These are phyloP conservation scores for Trichosanthes cucumerina DNA, from an alignment of 306 rosid genomes.

Conservation along the genomic window DNA sequence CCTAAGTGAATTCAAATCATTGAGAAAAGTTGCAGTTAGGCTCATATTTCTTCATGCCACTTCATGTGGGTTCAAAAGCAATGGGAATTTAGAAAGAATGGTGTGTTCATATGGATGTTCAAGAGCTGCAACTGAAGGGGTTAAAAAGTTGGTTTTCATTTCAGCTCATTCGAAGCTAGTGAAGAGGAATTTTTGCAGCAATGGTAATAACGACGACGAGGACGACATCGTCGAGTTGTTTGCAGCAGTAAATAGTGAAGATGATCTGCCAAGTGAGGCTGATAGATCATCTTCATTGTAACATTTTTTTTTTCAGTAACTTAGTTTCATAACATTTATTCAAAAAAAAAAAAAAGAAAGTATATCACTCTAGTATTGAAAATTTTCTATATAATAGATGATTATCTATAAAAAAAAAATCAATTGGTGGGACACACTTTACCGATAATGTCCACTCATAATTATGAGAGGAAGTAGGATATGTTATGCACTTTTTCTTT, in stretches of 20 bases:
- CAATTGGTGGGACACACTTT: background rate
- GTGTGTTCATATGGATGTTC: constrained; percentile 37
- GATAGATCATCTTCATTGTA: constrained; percentile 45
- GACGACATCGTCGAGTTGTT: constrained; percentile 41
- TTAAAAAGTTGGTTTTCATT: constrained; percentile 45
- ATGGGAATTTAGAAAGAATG: constrained; percentile 45
- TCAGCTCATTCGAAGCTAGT: constrained; percentile 58
- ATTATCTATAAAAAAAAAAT: background rate
- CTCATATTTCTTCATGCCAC: constrained; percentile 60
- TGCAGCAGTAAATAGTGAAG: constrained; percentile 32
- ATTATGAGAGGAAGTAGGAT: background rate
- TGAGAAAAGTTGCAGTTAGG: constrained; percentile 58
- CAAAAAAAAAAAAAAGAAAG: background rate
- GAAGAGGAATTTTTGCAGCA: constrained; percentile 39
- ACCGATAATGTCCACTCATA: background rate
- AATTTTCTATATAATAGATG: background rate
- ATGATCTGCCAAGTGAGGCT: constrained; percentile 49
- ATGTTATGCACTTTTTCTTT: background rate
- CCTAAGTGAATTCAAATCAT: constrained; percentile 43
- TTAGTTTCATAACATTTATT: constrained; percentile 27
- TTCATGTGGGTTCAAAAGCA: constrained; percentile 47
- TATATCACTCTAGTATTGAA: background rate
- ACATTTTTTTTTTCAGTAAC: constrained; percentile 21
- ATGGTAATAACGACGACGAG: constrained; percentile 34
- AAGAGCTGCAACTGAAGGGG: constrained; percentile 30